Evolutionary conservation across 2,329 filamentous ascomycete genomes (phyloP), one percentile per base, ranked within the genome.

Genomic region (Epichloe elymi): DNA sequence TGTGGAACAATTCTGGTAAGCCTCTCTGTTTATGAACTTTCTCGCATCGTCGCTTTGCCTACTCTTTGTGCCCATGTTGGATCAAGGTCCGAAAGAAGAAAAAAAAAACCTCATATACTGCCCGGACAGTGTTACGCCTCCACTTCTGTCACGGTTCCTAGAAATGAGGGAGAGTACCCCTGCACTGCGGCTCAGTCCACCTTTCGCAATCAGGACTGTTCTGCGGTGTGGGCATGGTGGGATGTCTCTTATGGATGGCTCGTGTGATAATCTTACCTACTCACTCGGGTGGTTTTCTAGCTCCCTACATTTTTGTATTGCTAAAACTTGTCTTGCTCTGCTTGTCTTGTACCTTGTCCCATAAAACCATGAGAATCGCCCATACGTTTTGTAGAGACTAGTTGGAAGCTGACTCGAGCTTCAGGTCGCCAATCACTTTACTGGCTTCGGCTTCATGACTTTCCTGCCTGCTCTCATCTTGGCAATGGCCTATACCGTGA

Each of bases 121-220:
- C 84, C 83, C 84, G 84, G 78, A 80, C 83, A 86, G 83, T 74
- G 74, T 63, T 63, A 56, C 68, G 70, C 76, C 70, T 67, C 67
- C 62, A 77, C 83, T 80, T 74, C 83, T 86, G 83, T 83, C 76
- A 74, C 83, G 84, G 83, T 88, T 88, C 84, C 84, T 88, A 83
- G 73, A 86, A 82, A 70, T 74, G 84, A 88, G 84, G 84, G 76
- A 88, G 83, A 88, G 79, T 73, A 79, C 81, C 83, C 82, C 78
- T 80, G 74, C 77, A 76, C 74, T 74, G 75, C 65, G 60, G 63
- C 59, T 66, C 70, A 71, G 70, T 72, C 76, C 75, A 71, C 80
- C 75, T 82, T 85, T 84, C 82, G 80, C 80, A 82, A 72, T 50
- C n/a, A 72, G 76, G 79, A 73, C 63, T 73, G 77, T 74, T 72